These are phyloP conservation scores for Prunus kanzakura DNA, from an alignment of 306 rosid genomes.

Conservation along the genomic window DNA sequence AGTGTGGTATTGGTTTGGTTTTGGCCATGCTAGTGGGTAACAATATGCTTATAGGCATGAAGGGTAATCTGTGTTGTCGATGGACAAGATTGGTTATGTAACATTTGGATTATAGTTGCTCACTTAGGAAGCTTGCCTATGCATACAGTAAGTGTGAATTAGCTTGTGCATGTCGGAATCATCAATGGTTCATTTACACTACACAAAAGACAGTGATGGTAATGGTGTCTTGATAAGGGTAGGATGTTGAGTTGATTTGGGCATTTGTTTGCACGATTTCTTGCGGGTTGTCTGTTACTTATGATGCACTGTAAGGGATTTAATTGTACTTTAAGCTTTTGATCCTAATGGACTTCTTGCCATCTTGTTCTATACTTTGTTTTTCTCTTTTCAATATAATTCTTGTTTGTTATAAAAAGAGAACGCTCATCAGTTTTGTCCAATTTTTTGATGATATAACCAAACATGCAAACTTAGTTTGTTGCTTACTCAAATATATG, in stretches of 20 bases:
- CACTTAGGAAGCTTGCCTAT: neutral
- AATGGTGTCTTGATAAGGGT: neutral
- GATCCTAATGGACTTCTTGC: neutral
- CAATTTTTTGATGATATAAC: neutral
- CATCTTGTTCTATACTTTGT: neutral
- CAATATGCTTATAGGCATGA: neutral
- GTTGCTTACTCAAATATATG: neutral
- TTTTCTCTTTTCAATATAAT: too few relatives aligned
- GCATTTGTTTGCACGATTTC: neutral
- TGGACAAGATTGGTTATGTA: neutral
- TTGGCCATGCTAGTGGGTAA: neutral
- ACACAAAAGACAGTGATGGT: neutral
- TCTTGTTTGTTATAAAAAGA: neutral
- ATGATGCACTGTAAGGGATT: neutral
- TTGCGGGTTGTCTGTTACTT: neutral
- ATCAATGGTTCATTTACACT: neutral
- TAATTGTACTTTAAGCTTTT: neutral
- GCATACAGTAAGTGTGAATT: neutral
- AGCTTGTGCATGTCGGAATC: neutral
- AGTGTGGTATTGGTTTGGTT: neutral
- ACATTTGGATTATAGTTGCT: neutral
- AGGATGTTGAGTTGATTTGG: neutral
- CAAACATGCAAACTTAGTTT: neutral
- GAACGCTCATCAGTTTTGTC: neutral
- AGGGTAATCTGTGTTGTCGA: neutral